Evolutionary conservation across 345 rosid species (phyloP).

Genomic region (Leavenworthia alabamica): DNA sequence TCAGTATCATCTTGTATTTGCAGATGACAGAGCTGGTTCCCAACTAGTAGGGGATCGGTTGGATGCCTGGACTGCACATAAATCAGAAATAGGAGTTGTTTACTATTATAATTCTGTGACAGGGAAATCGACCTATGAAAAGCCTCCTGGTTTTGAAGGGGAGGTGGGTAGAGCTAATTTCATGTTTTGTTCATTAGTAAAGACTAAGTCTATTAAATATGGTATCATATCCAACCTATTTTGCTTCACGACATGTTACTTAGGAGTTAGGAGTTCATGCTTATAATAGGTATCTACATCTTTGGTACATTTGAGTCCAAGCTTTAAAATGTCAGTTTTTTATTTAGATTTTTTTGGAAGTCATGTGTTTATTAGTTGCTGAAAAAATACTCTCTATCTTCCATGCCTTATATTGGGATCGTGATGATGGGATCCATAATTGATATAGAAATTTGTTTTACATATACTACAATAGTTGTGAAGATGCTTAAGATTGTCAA

Average conservation of each 20-base stretch:
- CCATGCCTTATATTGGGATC: not conserved
- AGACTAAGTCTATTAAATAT: not conserved
- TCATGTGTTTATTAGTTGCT: not conserved
- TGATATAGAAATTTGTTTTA: not conserved
- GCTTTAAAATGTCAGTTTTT: not conserved
- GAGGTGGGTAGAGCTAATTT: slow-evolving; percentile 51
- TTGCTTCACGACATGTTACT: not conserved
- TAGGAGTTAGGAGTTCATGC: not conserved
- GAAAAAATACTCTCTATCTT: not conserved
- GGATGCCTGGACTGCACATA: slow-evolving; percentile 93
- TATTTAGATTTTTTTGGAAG: not conserved
- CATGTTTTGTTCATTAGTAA: slow-evolving; percentile 10
- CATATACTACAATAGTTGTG: not conserved
- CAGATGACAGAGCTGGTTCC: slow-evolving; percentile 49
- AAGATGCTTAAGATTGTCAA: not conserved
- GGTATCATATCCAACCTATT: not conserved
- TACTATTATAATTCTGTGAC: slow-evolving; percentile 91
- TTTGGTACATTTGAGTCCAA: not conserved
- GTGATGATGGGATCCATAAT: not conserved
- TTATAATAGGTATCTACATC: not conserved
- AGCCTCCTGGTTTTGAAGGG: slow-evolving; percentile 64
- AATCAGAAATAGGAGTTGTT: slow-evolving; percentile 64
- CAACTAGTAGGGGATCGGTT: slow-evolving; percentile 42
- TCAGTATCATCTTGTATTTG: slow-evolving; percentile 26
- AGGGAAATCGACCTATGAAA: slow-evolving; percentile 82